Percentiles rank a stretch among this genome's conserved stretches.
Conservation (phyloP, 2,329 filamentous ascomycete species). For the Nectriaceae sp. region DNA sequence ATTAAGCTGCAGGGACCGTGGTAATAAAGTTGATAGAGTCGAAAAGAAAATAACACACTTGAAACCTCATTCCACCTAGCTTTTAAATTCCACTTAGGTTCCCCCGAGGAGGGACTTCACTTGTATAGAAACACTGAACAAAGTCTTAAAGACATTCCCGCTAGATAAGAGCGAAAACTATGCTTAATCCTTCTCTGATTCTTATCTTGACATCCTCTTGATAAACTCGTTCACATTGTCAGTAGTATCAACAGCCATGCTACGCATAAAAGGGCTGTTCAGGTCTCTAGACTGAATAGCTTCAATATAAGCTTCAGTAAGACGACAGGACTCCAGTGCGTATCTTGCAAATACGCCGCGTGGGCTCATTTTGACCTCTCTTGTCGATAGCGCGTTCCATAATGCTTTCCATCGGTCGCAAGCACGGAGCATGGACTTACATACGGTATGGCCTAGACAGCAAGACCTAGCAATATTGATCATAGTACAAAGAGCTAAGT, state of each 20-base stretch:
- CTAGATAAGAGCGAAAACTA: no score
- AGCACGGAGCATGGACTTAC: conserved; percentile 4
- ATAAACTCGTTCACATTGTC: neutral
- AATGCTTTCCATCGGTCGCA: conserved; percentile 12
- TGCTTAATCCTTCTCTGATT: no score
- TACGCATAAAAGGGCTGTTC: neutral
- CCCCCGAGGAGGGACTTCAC: no score
- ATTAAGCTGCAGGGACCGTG: no score
- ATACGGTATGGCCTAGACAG: neutral
- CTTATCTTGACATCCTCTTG: neutral
- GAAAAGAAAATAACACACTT: no score
- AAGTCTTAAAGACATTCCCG: no score
- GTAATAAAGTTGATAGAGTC: no score
- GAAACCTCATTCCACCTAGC: no score
- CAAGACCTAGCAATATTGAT: conserved; percentile 3
- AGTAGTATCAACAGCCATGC: neutral
- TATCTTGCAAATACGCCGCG: conserved; percentile 5
- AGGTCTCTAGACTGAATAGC: neutral
- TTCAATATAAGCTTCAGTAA: neutral
- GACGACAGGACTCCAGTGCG: conserved; percentile 2
- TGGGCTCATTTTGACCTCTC: neutral
- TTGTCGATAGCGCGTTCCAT: conserved; percentile 5
- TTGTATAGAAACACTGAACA: no score
- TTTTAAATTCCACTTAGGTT: no score
- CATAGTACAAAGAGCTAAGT: conserved; percentile 1